These are phyloP conservation scores for Citeromyces siamensis DNA, from an alignment of 1,139 yeast species.

Conservation along the genomic window DNA sequence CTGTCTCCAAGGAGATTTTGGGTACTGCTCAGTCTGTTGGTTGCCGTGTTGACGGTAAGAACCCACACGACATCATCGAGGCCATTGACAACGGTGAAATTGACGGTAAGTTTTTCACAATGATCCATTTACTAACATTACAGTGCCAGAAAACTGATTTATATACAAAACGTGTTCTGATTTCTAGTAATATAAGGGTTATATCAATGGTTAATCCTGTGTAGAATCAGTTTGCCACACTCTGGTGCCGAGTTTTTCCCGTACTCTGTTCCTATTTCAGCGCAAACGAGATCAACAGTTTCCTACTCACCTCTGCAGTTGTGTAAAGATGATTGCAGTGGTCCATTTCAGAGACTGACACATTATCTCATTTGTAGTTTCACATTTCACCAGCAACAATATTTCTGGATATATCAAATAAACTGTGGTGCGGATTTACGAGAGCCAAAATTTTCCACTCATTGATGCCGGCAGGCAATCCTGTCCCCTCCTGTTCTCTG, in stretches of 20 bases:
- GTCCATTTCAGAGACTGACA: conserved; percentile 57
- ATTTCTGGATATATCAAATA: too few relatives aligned
- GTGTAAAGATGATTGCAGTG: conserved; percentile 28
- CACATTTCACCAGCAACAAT: background rate
- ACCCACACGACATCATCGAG: conserved; percentile 98
- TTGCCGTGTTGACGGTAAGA: conserved; percentile 98
- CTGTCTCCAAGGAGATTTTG: conserved; percentile 96
- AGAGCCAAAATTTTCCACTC: too few relatives aligned
- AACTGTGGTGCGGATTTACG: too few relatives aligned
- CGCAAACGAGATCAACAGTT: conserved; percentile 77
- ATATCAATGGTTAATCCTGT: conserved; percentile 4
- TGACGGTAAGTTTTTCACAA: conserved; percentile 55
- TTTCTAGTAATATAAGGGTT: background rate
- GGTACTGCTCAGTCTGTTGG: conserved; percentile 99
- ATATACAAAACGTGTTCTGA: conserved; percentile 2
- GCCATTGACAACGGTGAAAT: conserved; percentile 98
- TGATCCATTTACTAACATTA: conserved; percentile 34
- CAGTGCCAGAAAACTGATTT: conserved; percentile 4
- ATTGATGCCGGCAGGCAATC: too few relatives aligned
- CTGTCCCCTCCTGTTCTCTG: too few relatives aligned
- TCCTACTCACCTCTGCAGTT: conserved; percentile 54
- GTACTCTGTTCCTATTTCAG: conserved; percentile 90
- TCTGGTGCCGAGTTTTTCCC: conserved; percentile 61
- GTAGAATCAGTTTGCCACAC: conserved; percentile 70
- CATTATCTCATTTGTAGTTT: conserved; percentile 5